Evolutionary conservation across 78 protist species (phyloP), one percentile per base, ranked within the genome.

Genomic region (Bodo saltans): DNA sequence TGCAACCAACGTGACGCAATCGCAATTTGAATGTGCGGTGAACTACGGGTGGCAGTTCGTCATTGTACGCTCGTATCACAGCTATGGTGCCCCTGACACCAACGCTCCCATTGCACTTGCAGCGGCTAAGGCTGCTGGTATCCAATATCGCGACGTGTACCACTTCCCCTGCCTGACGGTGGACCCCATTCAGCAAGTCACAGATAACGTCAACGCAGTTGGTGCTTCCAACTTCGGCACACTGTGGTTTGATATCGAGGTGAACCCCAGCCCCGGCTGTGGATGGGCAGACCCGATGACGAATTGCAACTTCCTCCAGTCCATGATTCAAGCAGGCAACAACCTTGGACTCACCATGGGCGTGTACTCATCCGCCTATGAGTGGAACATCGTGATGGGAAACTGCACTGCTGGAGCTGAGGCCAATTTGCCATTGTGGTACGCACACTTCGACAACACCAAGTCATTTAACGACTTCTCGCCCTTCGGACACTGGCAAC

Each of bases 391-490:
- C 47, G 75, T 82, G 53, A 76, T 88, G 83, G 60, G 60, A 8
- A 23, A 8, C 60, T 84, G 90, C 68, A 1, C 33, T 4, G 42
- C 34, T 25, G 25, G 26, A n/a, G 86, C 81, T 47, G 27, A 8
- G 2, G 71, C 26, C 8, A n/a, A n/a, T n/a, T n/a, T n/a, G n/a
- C 86, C 87, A 52, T 47, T 88, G 28, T 88, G 90, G 90, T 88
- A 81, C 33, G 84, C 86, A 37, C 75, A 88, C 70, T 83, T 74
- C 41, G 84, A 88, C 78, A 69, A 75, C 26, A 28, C 12, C 42
- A 32, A 74, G 28, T 72, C 86, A n/a, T 90, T 90, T 69, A 23
- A 30, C 69, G 92, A 90, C 40, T 90, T 87, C 29, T 29, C 34
- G 0, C 39, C 88, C 47, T 90, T 90, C 37, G 87, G 87, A 60